These are phyloP conservation scores for Enteropsectra breve DNA, from an alignment of 371 early-diverging fungal genomes.

Conservation along the genomic window DNA sequence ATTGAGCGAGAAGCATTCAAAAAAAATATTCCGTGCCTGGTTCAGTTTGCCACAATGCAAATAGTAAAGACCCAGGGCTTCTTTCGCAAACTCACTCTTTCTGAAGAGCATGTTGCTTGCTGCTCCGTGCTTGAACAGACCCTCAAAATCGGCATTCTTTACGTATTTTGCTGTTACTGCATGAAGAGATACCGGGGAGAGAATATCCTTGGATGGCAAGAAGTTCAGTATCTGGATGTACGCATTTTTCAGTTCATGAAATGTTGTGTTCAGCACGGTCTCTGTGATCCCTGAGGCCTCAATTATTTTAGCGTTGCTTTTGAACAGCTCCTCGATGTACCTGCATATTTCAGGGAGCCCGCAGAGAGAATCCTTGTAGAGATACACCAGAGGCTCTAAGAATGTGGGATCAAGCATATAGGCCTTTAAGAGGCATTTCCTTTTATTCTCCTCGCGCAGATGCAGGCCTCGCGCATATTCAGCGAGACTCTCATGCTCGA, in stretches of 20 bases:
- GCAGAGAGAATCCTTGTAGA: conserved; percentile 11
- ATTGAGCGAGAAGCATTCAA: conserved; percentile 23
- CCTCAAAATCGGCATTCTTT: not conserved
- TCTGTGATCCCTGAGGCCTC: not conserved
- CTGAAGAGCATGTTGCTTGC: not conserved
- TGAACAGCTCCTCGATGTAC: not conserved
- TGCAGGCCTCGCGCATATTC: not conserved
- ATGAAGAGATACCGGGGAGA: not conserved
- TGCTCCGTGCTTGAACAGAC: not conserved
- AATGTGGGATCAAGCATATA: not conserved
- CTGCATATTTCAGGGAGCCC: not conserved
- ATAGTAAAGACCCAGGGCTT: conserved; percentile 37
- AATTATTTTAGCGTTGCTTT: not conserved
- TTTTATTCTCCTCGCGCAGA: not conserved
- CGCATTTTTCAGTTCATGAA: too few relatives aligned
- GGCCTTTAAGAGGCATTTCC: not conserved
- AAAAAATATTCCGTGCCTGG: conserved; percentile 39
- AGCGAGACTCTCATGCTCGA: not conserved
- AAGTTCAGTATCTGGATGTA: too few relatives aligned
- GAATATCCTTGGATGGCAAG: not conserved
- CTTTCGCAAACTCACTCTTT: conserved; percentile 22
- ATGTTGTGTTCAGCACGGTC: not conserved
- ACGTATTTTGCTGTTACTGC: not conserved
- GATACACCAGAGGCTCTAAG: conserved; percentile 1
- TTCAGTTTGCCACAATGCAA: conserved; percentile 27